A percentile compares a stretch with the other conserved stretches of the same genome.
Conservation (phyloP, 176 grass and related monocot species). For the Ensete ventricosum region DNA sequence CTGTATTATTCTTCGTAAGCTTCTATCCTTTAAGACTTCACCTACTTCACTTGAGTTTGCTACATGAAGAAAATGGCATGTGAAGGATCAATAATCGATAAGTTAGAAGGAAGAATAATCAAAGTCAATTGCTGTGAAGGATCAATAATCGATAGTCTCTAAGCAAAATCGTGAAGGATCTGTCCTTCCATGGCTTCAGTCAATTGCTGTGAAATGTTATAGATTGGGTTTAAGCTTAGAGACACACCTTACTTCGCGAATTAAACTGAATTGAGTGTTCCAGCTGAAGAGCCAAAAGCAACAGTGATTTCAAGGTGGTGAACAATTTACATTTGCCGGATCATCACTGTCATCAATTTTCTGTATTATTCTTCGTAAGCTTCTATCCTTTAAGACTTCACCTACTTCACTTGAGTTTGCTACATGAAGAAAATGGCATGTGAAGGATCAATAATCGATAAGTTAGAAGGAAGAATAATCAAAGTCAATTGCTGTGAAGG, state of each 20-base stretch:
- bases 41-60: conserved; percentile 1
- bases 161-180: not conserved
- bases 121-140: too few species aligned
- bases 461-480: too few species aligned
- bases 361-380: not conserved
- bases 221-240: not conserved
- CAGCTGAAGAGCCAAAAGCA: not conserved
- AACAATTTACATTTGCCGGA: not conserved
- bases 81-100: not conserved
- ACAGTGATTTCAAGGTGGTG: not conserved
- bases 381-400: not conserved
- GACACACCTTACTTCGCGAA: not conserved
- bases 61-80: conserved; percentile 6
- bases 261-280: not conserved
- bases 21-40: not conserved
- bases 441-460: not conserved
- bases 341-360: not conserved
- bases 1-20: not conserved
- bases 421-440: conserved; percentile 6
- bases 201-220: not conserved
- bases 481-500: too few species aligned
- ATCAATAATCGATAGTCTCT: too few species aligned
- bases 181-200: not conserved
- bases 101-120: too few species aligned
- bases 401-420: conserved; percentile 1